phyloP scores from a whole-genome alignment of 352 stramenopile species.

The Plasmopara muralis region DNA sequence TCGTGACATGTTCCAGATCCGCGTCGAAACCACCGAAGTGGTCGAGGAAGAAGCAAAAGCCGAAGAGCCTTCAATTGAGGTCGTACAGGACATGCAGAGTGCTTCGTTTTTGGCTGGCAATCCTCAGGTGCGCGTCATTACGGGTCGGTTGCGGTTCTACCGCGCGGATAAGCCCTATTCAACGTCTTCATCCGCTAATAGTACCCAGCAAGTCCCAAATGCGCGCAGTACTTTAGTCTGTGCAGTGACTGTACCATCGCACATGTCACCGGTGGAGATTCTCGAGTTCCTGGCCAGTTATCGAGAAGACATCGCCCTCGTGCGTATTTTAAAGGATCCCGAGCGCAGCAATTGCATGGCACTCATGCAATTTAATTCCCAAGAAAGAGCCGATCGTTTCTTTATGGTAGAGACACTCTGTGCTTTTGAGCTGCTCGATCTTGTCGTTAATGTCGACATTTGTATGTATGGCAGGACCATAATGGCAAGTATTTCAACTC shows the following conservation, averaged over 20 bases:
- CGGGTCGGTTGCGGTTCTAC: constrained; percentile 78
- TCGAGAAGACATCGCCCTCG: constrained; percentile 59
- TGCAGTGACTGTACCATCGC: constrained; percentile 73
- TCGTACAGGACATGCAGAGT: constrained; percentile 20
- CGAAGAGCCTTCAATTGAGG: constrained; percentile 19
- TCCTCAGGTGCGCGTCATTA: constrained; percentile 67
- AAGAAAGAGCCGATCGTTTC: constrained; percentile 79
- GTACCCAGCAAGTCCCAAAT: constrained; percentile 38
- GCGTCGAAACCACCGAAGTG: constrained; percentile 50
- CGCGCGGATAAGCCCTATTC: constrained; percentile 54
- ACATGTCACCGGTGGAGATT: constrained; percentile 83
- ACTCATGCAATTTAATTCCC: constrained; percentile 73
- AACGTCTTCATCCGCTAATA: constrained; percentile 3
- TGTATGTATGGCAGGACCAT: constrained; percentile 44
- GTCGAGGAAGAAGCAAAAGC: constrained; percentile 30
- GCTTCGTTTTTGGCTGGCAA: constrained; percentile 71
- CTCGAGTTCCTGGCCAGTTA: constrained; percentile 78
- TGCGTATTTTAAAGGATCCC: constrained; percentile 77
- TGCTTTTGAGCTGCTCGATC: neutral
- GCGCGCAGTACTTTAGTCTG: constrained; percentile 75
- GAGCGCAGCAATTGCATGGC: constrained; percentile 82
- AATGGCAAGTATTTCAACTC: constrained; percentile 91
- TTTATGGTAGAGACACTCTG: constrained; percentile 32
- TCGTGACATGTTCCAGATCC: constrained; percentile 77
- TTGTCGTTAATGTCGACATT: constrained; percentile 1